Evolutionary conservation across 768 basidiomycete genomes (phyloP).

Genomic region (Leccinellum luteum): DNA sequence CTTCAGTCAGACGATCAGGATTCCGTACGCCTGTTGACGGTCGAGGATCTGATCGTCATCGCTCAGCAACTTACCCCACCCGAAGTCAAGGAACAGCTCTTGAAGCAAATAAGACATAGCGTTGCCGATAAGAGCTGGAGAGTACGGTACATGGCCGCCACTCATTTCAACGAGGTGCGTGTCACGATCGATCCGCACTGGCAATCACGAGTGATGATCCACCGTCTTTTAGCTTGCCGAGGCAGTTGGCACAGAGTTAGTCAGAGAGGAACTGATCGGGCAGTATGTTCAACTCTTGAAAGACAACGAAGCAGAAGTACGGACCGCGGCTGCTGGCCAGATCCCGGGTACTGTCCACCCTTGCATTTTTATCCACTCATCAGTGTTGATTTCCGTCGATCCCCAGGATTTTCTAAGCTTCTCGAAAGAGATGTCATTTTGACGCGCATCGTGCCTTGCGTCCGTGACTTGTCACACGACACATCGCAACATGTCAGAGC

Average conservation of each 20-base stretch:
- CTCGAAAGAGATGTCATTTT: constrained; percentile 94
- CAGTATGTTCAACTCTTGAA: constrained; percentile 94
- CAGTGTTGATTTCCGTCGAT: constrained; percentile 8
- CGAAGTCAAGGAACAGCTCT: constrained; percentile 89
- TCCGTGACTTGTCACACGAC: constrained; percentile 91
- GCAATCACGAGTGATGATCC: background rate
- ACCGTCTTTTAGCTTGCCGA: constrained; percentile 67
- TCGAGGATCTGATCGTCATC: constrained; percentile 93
- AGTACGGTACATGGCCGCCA: constrained; percentile 98
- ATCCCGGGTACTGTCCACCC: constrained; percentile 72
- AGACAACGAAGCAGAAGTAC: constrained; percentile 98
- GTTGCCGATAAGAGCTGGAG: constrained; percentile 98
- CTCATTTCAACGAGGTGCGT: constrained; percentile 89
- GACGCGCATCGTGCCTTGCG: constrained; percentile 89
- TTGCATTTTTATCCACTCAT: background rate
- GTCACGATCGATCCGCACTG: constrained; percentile 8
- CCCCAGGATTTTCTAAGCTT: constrained; percentile 86
- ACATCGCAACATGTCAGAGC: constrained; percentile 96
- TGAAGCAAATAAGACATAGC: constrained; percentile 84
- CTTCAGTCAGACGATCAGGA: constrained; percentile 97
- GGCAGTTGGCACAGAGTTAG: constrained; percentile 84
- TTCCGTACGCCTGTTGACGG: constrained; percentile 92
- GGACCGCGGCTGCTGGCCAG: constrained; percentile 93
- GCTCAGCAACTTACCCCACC: constrained; percentile 77
- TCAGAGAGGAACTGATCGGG: constrained; percentile 89